Evolutionary conservation across 1,284 basidiomycete genomes (phyloP), one percentile per base, ranked within the genome.

Genomic region (Tilletia walkeri): DNA sequence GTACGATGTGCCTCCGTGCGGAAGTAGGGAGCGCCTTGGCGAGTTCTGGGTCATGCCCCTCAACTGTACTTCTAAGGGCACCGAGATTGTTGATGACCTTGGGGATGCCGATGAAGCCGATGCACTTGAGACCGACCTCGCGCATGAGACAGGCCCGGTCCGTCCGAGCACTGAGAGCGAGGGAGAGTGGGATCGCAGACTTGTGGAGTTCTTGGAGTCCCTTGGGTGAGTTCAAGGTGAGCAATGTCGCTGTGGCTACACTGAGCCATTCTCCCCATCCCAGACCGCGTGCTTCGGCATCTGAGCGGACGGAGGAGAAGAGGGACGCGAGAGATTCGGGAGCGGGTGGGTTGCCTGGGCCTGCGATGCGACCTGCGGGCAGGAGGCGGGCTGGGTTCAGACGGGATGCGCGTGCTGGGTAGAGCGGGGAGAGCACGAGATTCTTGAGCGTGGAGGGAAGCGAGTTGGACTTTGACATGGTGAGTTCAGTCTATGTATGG

Each of bases 121-220:
- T 90, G 79, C 92, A 94, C 86, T 99, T 98, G 82, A 99, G 84
- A 4, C 93, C 93, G 9, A 91, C 89, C 86, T 99, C 95, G 67
- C 95, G 89, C 89, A 98, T 94, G 77, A 94, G 84, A 89, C 91
- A 75, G 1, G 92, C 92, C 77, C 88, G 77, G 20, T 82, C 75
- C 38, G 76, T 89, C 82, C 88, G 88, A 74, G 90, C 86, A 68
- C 88, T 88, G 67, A 87, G 87, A 72, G 86, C 79, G 70, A 89
- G 76, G 75, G 85, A 86, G 56, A 82, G 83, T 71, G 85, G 67
- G 4, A 90, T 89, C 65, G 89, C 88, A 82, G 92, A 93, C 45
- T 88, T 88, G 84, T 94, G 94, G 71, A 95, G 85, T 73, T 91
- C 88, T 20, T 89, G 90, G 54, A 95, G 86, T 24, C 90, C 88